Conservation (phyloP, 768 basidiomycete species). For the Suillus occidentalis region DNA sequence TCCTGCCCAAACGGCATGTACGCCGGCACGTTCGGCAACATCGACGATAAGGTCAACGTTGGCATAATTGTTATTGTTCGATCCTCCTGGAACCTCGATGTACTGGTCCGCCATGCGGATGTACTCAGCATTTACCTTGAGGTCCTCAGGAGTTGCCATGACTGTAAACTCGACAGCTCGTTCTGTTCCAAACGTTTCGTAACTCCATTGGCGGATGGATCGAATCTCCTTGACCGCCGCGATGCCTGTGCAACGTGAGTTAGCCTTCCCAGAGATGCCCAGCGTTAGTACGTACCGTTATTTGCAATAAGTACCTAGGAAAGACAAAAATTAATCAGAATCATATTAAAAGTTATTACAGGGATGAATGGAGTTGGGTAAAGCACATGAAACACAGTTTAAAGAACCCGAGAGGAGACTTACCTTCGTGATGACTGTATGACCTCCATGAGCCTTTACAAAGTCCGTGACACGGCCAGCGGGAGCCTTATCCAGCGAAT, state of each 20-base stretch:
- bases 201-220: slow-evolving; percentile 99
- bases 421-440: slow-evolving; percentile 98
- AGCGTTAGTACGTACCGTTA: slow-evolving; percentile 61
- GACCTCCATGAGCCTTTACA: slow-evolving; percentile 87
- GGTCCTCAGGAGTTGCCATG: slow-evolving; percentile 98
- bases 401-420: slow-evolving; percentile 18
- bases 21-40: slow-evolving; percentile 93
- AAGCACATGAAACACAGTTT: background rate
- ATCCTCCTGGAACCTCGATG: slow-evolving; percentile 96
- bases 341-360: slow-evolving; percentile 6
- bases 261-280: slow-evolving; percentile 9
- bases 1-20: slow-evolving; percentile 99
- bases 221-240: slow-evolving; percentile 99
- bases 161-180: slow-evolving; percentile 98
- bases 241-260: slow-evolving; percentile 63
- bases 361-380: background rate
- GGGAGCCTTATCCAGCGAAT: slow-evolving; percentile 83
- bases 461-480: slow-evolving; percentile 84
- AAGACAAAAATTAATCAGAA: slow-evolving; percentile 2
- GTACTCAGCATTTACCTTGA: slow-evolving; percentile 99
- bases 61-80: slow-evolving; percentile 99
- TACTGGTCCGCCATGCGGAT: slow-evolving; percentile 99
- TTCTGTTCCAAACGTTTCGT: slow-evolving; percentile 97
- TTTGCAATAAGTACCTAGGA: slow-evolving; percentile 94
- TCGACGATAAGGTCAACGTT: slow-evolving; percentile 99